Evolutionary conservation across 768 basidiomycete genomes (phyloP).

Genomic region (Amanita phalloides): DNA sequence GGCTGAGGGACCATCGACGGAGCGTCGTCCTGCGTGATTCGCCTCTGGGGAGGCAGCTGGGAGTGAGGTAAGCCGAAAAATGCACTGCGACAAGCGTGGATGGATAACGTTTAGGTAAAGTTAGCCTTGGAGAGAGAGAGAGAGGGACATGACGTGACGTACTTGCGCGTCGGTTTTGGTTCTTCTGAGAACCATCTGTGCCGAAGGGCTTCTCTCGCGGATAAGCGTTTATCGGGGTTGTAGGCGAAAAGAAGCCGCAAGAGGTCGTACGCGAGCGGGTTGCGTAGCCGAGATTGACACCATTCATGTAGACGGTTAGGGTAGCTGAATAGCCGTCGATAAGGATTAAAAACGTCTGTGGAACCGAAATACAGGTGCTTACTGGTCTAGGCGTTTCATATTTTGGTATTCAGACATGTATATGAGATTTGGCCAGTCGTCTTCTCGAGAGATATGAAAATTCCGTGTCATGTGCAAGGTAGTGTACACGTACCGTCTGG

Average conservation of each 20-base stretch:
- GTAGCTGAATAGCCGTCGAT: constrained; percentile 15
- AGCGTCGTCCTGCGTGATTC: constrained; percentile 90
- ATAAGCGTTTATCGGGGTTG: constrained; percentile 82
- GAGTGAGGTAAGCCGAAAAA: constrained; percentile 55
- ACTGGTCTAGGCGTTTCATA: constrained; percentile 73
- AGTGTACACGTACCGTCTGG: constrained; percentile 52
- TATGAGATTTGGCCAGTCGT: constrained; percentile 77
- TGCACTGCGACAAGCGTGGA: constrained; percentile 35
- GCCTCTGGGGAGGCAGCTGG: constrained; percentile 74
- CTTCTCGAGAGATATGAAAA: constrained; percentile 34
- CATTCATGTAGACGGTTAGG: constrained; percentile 60
- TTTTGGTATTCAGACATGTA: constrained; percentile 85
- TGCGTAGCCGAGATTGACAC: constrained; percentile 59
- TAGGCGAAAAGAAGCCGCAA: constrained; percentile 82
- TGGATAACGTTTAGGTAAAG: background rate
- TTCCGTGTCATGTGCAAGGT: background rate
- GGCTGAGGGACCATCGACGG: constrained; percentile 74
- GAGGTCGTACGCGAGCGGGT: constrained; percentile 65
- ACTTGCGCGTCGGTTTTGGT: constrained; percentile 81
- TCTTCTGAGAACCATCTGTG: constrained; percentile 94
- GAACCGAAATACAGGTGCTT: constrained; percentile 14
- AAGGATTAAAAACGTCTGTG: background rate
- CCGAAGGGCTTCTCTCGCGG: constrained; percentile 67
- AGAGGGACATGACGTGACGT: constrained; percentile 16
- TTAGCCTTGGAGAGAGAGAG: background rate